Evolutionary conservation across 345 rosid genomes (phyloP), one percentile per base, ranked within the genome.

Genomic region (Heritiera littoralis): DNA sequence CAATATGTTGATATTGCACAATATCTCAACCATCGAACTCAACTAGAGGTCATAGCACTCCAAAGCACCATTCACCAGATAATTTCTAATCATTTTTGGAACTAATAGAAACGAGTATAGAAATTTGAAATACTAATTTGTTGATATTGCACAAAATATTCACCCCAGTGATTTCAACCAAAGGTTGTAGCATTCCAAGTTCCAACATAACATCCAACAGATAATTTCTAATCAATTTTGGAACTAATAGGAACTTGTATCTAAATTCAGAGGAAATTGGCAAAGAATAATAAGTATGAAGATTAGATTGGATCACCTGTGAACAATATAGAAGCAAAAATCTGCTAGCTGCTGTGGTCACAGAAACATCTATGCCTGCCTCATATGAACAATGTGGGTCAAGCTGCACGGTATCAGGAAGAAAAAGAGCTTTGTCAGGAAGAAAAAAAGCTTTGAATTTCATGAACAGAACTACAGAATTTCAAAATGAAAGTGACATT

Each of bases 311-410:
- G 15, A 66, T 75, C 81, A 94, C 99, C 98, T 91, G 90, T 69
- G 95, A 84, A 84, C 87, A 76, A 83, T 92, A 92, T 75, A 92
- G 76, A 81, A 96, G 92, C 80, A 93, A 79, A 86, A 92, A 96
- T 86, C 98, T 89, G 86, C 92, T 80, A 73, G 92, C 92, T 66
- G 92, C 90, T 61, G 90, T 87, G 60, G 97, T 75, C 64, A 83
- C 86, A 80, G 98, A 94, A 72, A 92, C 93, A 77, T 91, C 76
- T 60, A 89, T 28, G 70, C 87, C 87, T 74, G 89, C 84, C 76
- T 89, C 91, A 79, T 94, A 96, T 15, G 97, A 90, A 86, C 98
- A 96, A 83, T 96, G 99, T 76, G 99, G 98, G 80, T 96, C 99
- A 90, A 90, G 93, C 99, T 96, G 89, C 79, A 87, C 80, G 82